Percentiles rank a stretch among this genome's conserved stretches.
These are phyloP conservation scores for Raddia guianensis DNA, from an alignment of 176 grass and related monocot species.

Conservation along the genomic window DNA sequence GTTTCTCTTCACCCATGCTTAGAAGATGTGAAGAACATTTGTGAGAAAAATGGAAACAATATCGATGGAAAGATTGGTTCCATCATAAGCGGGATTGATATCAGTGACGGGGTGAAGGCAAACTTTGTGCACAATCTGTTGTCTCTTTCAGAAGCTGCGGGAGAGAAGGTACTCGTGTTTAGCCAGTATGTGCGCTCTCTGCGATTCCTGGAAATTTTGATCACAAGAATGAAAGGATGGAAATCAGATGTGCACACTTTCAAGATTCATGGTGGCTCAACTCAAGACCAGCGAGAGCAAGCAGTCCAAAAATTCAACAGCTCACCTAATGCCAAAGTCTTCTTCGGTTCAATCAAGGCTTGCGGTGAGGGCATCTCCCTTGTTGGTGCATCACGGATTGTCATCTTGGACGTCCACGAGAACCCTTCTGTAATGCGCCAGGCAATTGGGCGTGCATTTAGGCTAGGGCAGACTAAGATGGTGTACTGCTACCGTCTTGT, in stretches of 20 bases:
- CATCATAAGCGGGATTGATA: constrained; percentile 40
- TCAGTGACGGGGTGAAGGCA: constrained; percentile 65
- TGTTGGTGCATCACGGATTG: constrained; percentile 65
- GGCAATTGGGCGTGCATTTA: constrained; percentile 72
- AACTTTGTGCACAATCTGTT: constrained; percentile 63
- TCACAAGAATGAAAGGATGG: constrained; percentile 69
- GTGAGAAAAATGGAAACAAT: constrained; percentile 29
- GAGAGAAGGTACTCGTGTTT: constrained; percentile 81
- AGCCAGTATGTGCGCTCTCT: constrained; percentile 71
- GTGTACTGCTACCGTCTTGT: constrained; percentile 74
- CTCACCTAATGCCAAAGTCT: constrained; percentile 64
- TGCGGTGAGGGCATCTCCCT: constrained; percentile 90
- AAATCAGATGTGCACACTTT: constrained; percentile 56
- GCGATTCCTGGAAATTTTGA: constrained; percentile 59
- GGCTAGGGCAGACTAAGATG: constrained; percentile 70
- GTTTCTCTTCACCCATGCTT: constrained; percentile 75
- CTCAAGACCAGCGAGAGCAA: constrained; percentile 54
- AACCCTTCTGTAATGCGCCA: constrained; percentile 83
- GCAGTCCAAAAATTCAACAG: constrained; percentile 69
- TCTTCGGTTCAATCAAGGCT: constrained; percentile 88
- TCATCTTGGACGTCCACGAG: constrained; percentile 84
- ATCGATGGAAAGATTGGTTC: constrained; percentile 47
- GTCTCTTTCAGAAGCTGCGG: constrained; percentile 60
- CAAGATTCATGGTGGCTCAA: constrained; percentile 51
- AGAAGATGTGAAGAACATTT: constrained; percentile 41